These are phyloP conservation scores for Monosporascus ibericus DNA, from an alignment of 2,329 filamentous ascomycete genomes.

Conservation along the genomic window DNA sequence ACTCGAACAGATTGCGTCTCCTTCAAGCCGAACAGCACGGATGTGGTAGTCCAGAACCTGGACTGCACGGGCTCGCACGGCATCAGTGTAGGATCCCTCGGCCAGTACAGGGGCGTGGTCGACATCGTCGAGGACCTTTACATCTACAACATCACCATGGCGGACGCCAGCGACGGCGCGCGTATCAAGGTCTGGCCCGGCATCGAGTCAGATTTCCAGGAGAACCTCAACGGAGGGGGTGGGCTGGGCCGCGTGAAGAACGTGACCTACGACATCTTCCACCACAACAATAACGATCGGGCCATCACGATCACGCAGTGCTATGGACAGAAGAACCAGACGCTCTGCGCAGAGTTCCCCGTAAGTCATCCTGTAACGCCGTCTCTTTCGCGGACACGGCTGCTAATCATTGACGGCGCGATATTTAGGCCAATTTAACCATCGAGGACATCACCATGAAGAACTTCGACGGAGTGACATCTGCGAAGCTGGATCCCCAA, in stretches of 20 bases:
- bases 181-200: slow-evolving; percentile 72
- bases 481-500: slow-evolving; percentile 10
- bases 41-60: slow-evolving; percentile 62
- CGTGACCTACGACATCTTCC: slow-evolving; percentile 59
- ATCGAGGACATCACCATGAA: slow-evolving; percentile 16
- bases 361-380: slow-evolving; percentile 2
- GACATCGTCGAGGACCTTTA: slow-evolving; percentile 67
- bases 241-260: slow-evolving; percentile 55
- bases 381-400: not conserved
- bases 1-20: slow-evolving; percentile 53
- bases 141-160: slow-evolving; percentile 54
- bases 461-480: slow-evolving; percentile 13
- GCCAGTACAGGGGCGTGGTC: slow-evolving; percentile 57
- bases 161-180: slow-evolving; percentile 57
- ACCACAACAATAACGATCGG: slow-evolving; percentile 57
- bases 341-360: slow-evolving; percentile 31
- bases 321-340: slow-evolving; percentile 40
- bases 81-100: slow-evolving; percentile 65
- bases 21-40: slow-evolving; percentile 68
- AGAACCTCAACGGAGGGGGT: slow-evolving; percentile 60
- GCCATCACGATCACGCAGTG: slow-evolving; percentile 61
- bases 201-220: slow-evolving; percentile 44
- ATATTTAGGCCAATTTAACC: slow-evolving; percentile 11
- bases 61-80: slow-evolving; percentile 65
- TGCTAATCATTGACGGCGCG: not conserved